phyloP scores from a whole-genome alignment of 345 rosid species.

The Eucalyptus virginea region DNA sequence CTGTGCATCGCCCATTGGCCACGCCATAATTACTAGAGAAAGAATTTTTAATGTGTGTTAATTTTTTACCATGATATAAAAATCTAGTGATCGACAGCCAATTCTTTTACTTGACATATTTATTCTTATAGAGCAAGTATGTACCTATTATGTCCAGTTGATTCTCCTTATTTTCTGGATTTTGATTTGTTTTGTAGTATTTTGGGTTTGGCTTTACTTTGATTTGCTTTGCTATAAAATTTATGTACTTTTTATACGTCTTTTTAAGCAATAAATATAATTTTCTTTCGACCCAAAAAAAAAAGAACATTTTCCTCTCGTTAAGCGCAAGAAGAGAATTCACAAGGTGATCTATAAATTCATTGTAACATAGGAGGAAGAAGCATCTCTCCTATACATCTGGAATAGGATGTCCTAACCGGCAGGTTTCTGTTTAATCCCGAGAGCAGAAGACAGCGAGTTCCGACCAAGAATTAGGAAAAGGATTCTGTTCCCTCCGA shows the following conservation, averaged over 20 bases:
- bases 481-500: background rate
- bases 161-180: background rate
- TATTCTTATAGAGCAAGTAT: background rate
- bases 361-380: background rate
- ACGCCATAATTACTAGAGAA: too few species aligned
- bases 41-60: too few species aligned
- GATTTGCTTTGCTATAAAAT: background rate
- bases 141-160: too few species aligned
- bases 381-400: background rate
- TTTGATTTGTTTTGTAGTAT: background rate
- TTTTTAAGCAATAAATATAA: background rate
- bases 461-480: background rate
- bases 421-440: background rate
- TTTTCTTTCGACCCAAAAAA: background rate
- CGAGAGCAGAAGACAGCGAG: background rate
- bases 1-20: accelerated
- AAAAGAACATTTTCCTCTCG: background rate
- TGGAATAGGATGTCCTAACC: background rate
- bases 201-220: background rate
- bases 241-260: too few species aligned
- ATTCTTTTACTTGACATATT: too few species aligned
- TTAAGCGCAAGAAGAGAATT: background rate
- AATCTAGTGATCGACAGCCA: accelerated
- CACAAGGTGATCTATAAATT: background rate
- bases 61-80: too few species aligned